phyloP scores from a whole-genome alignment of 371 early-diverging fungal species.

The Mucor saturninus region DNA sequence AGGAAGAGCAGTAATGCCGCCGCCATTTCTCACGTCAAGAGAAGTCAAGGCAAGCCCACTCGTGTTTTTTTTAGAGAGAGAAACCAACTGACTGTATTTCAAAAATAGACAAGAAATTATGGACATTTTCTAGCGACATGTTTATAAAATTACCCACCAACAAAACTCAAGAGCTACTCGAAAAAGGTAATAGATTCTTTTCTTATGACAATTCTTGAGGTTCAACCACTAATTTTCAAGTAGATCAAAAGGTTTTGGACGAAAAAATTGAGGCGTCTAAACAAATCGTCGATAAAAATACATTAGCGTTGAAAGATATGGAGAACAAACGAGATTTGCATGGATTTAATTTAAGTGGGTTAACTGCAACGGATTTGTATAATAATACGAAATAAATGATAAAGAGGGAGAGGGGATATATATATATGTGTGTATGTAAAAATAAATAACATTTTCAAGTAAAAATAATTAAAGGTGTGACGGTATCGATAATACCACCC shows the following conservation, averaged over 20 bases:
- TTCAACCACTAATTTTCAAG: no score
- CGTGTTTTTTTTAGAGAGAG: neutral
- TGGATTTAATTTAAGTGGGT: slow-evolving; percentile 47
- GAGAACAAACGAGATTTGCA: slow-evolving; percentile 54
- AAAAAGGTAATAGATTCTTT: slow-evolving; percentile 43
- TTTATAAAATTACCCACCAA: slow-evolving; percentile 60
- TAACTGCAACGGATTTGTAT: slow-evolving; percentile 48
- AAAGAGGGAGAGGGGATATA: no score
- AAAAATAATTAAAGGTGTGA: slow-evolving; percentile 65
- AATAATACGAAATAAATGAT: slow-evolving; percentile 13
- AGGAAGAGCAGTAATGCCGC: slow-evolving; percentile 65
- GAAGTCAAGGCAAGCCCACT: slow-evolving; percentile 17
- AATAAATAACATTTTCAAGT: slow-evolving; percentile 34
- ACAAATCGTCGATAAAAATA: slow-evolving; percentile 49
- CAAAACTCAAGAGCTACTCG: slow-evolving; percentile 43
- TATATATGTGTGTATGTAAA: neutral
- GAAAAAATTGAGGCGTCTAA: slow-evolving; percentile 49
- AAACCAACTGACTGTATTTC: slow-evolving; percentile 7
- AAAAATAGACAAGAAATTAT: slow-evolving; percentile 59
- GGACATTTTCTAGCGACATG: slow-evolving; percentile 71
- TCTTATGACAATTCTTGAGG: no score
- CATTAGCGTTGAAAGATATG: slow-evolving; percentile 47
- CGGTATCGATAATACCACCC: slow-evolving; percentile 54
- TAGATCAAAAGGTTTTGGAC: slow-evolving; percentile 52
- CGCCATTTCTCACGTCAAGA: slow-evolving; percentile 58